Evolutionary conservation across 148 eudicot genomes (phyloP), one percentile per base, ranked within the genome.

Genomic region (Camellia japonica): DNA sequence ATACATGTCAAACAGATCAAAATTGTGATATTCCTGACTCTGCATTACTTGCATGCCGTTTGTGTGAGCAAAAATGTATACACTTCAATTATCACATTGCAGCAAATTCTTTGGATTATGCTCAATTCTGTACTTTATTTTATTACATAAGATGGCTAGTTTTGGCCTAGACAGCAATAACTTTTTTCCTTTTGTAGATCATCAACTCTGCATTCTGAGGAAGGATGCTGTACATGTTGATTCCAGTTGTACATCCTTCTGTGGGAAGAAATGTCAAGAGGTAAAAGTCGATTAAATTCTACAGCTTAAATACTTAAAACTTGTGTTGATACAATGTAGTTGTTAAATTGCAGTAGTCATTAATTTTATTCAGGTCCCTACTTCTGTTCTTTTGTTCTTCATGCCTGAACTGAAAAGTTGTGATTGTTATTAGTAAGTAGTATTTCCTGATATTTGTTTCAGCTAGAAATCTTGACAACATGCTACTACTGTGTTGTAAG

Each of bases 51-150:
- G 80, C 81, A 16, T 97, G 99, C 85, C 78, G 77, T 56, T 82
- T 94, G 81, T 97, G 99, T 49, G 91, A 97, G 79, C 89, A 87
- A 77, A 97, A 94, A 89, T 97, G 99, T 93, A 90, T 55, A 14
- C 30, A 44, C 71, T 64, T 49, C 52, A 49, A 49, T 49, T 68
- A 13, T 61, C 44, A 73, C 58, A 19, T 3, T 68, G 62, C 70
- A 59, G 13, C 49, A 75, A 58, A 13, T 59, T 49, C 6, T 7
- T 30, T n/a, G 4, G 56, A 58, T 38, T 65, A 11, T 67, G 8
- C 54, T 19, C 72, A 11, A 19, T 16, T 67, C 59, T 73, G 46
- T 63, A 47, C 49, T 75, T 20, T 64, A 43, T 79, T 78, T 23
- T n/a, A 56, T 43, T 68, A 9, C n/a, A 64, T 82, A 66, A 38